Evolutionary conservation across 2,329 filamentous ascomycete genomes (phyloP).

Genomic region (Calonectria pseudoturangicola): DNA sequence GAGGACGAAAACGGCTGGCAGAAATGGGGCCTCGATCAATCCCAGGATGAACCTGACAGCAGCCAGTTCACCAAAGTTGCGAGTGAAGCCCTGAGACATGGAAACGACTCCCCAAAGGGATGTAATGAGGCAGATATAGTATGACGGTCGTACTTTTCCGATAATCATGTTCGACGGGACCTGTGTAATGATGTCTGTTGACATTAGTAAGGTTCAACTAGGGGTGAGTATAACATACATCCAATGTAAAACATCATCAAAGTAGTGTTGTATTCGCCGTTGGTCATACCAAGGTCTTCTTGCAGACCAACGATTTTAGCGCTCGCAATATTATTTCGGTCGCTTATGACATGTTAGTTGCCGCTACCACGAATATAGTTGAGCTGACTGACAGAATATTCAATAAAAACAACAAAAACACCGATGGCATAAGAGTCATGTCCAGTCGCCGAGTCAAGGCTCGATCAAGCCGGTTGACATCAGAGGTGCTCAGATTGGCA

Average conservation of each 20-base stretch:
- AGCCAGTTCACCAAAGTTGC: conserved; percentile 35
- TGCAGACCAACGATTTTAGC: conserved; percentile 35
- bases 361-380: too few relatives aligned
- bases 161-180: conserved; percentile 38
- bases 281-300: conserved; percentile 32
- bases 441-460: conserved; percentile 27
- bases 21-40: conserved; percentile 71
- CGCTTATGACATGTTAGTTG: not conserved
- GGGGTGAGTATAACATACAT: conserved; percentile 1
- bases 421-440: conserved; percentile 33
- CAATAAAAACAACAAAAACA: conserved; percentile 30
- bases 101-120: conserved; percentile 33
- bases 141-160: conserved; percentile 36
- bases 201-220: not conserved
- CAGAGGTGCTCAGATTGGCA: conserved; percentile 20
- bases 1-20: conserved; percentile 69
- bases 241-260: conserved; percentile 36
- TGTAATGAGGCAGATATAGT: conserved; percentile 35
- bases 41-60: conserved; percentile 63
- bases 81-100: conserved; percentile 34
- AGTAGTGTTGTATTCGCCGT: conserved; percentile 32
- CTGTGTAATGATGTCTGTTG: conserved; percentile 36
- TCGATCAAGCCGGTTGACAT: conserved; percentile 26
- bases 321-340: conserved; percentile 37
- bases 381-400: conserved; percentile 30